Evolutionary conservation across 2,329 filamentous ascomycete species (phyloP).

Genomic region (Neophaeococcomyces mojaviensis): DNA sequence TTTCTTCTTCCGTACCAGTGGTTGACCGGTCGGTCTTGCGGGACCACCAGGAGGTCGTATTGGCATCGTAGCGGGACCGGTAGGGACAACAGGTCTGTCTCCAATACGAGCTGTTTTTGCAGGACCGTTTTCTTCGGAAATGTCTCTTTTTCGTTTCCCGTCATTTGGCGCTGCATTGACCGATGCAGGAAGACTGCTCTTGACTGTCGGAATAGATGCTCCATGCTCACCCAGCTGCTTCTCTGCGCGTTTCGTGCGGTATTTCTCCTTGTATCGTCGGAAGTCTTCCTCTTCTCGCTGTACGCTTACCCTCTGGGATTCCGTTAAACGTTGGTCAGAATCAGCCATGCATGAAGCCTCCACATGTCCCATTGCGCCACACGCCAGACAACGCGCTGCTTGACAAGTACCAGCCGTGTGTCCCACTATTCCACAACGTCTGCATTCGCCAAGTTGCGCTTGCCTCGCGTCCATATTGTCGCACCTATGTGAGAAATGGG

Average conservation of each 20-base stretch:
- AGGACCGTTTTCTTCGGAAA: constrained; percentile 5
- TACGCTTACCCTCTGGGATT: constrained; percentile 30
- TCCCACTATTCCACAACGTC: constrained; percentile 33
- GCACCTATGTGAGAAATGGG: constrained; percentile 38
- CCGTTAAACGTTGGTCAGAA: constrained; percentile 28
- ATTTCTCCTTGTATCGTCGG: constrained; percentile 28
- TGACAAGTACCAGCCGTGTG: constrained; percentile 34
- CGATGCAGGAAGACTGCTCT: constrained; percentile 14
- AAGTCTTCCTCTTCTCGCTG: constrained; percentile 32
- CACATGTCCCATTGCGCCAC: constrained; percentile 38
- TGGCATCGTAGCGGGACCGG: constrained; percentile 7
- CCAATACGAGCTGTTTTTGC: not conserved
- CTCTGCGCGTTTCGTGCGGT: constrained; percentile 32
- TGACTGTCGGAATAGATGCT: constrained; percentile 34
- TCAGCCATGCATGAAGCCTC: constrained; percentile 27
- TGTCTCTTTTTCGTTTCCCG: constrained; percentile 20
- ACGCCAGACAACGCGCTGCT: constrained; percentile 36
- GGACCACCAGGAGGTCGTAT: not conserved
- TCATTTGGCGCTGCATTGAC: constrained; percentile 1
- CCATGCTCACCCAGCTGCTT: constrained; percentile 39
- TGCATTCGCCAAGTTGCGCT: constrained; percentile 33
- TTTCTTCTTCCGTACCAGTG: constrained; percentile 18
- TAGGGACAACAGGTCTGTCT: not conserved
- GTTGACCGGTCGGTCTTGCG: constrained; percentile 5
- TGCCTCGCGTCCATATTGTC: constrained; percentile 37